A percentile compares a stretch with the other conserved stretches of the same genome.
phyloP scores from a whole-genome alignment of 192 early-diverging fungal genomes.

The Backusella sp. region DNA sequence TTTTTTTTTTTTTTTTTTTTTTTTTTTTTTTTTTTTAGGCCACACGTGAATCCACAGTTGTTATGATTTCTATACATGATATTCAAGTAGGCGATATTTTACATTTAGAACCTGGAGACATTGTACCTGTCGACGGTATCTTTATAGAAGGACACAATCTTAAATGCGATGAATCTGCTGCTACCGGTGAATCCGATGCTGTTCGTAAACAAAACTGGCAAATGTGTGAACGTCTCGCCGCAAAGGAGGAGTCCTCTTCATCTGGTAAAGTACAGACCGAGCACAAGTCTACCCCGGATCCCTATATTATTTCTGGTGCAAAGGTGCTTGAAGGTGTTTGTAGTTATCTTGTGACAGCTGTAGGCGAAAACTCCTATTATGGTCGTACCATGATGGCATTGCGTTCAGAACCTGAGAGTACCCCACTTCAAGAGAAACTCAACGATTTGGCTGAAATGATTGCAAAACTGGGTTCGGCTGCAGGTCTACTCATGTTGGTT shows the following conservation, averaged over 20 bases:
- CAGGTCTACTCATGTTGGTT: conserved; percentile 84
- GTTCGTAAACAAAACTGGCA: conserved; percentile 72
- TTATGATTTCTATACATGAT: conserved; percentile 70
- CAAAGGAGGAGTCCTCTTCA: conserved; percentile 23
- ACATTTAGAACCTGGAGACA: conserved; percentile 87
- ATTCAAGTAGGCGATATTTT: conserved; percentile 92
- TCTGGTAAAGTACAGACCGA: conserved; percentile 12
- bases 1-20: not conserved
- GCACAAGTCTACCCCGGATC: conserved; percentile 44
- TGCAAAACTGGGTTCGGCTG: conserved; percentile 85
- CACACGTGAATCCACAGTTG: conserved; percentile 65
- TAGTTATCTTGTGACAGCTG: conserved; percentile 79
- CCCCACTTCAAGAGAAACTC: conserved; percentile 93
- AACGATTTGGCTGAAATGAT: conserved; percentile 87
- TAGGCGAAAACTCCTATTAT: conserved; percentile 85
- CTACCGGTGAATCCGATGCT: conserved; percentile 91
- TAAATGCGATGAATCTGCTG: conserved; percentile 86
- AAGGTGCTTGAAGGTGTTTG: conserved; percentile 91
- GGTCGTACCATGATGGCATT: conserved; percentile 90
- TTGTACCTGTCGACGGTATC: conserved; percentile 89
- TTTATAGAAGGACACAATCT: conserved; percentile 80
- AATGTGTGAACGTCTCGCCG: conserved; percentile 34
- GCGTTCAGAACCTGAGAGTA: conserved; percentile 80
- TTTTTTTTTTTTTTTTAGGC: conserved; percentile 36
- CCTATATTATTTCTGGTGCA: conserved; percentile 93